Base-by-base conservation (phyloP, 2,329 filamentous ascomycete genomes). In the Karstenula rhodostoma region DNA sequence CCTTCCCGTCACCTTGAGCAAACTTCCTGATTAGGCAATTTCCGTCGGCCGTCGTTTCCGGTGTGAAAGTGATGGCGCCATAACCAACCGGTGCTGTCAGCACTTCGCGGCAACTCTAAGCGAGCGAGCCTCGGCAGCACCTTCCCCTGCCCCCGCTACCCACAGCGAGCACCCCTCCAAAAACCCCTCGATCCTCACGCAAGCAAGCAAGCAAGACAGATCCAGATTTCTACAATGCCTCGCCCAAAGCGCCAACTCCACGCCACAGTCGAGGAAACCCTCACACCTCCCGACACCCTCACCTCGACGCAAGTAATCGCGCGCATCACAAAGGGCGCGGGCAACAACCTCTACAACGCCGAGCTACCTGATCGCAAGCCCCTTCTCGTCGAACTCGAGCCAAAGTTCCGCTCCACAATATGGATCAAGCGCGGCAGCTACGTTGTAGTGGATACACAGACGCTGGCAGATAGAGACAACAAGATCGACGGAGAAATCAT, bases 341-440 rank as follows among this genome's bases (percentile, higher is more conserved):
- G 94, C 67, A 97, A 97, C 81, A 96, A 91, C 77, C 84, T 96
- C 44, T 98, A 96, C 83, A 86, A 86, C 46, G 92, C 94, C 73
- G 85, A 89, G 73, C 82, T 94, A 32, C 88, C 94, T 25, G 60
- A 64, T 13, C 85, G 86, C 60, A 86, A 88, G 70, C 80, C 84
- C 7, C 78, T 94, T 42, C 81, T 96, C 19, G 89, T 93, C 23
- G 93, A 97, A 82, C 87, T 99, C 22, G 90, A 92, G 10, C 83
- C 92, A 27, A 88, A 89, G 43, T 97, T 98, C 76, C 91, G 94
- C 62, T 95, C 92, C 66, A 95, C 92, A 2, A 92, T 98, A 65
- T 98, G 93, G 92, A 91, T 98, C 77, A 94, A 91, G 78, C 89
- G 93, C 19, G 91, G 93, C 32, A 92, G 93, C 0, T 98, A 90